Evolutionary conservation across 805 yeast species (phyloP), one percentile per base, ranked within the genome.

Genomic region (Schwanniomyces sp.): DNA sequence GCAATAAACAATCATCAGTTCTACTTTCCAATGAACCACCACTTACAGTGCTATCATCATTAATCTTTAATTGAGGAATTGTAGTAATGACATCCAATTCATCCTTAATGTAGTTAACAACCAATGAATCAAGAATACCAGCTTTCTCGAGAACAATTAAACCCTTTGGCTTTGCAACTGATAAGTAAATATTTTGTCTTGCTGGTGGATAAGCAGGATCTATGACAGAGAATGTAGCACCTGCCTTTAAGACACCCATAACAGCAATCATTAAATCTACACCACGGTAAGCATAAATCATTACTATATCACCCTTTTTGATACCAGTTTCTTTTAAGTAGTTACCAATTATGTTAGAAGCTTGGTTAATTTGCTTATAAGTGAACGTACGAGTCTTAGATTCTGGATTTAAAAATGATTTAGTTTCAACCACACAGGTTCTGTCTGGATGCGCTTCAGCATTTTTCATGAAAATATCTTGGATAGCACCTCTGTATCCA

Each of bases 201-300:
- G 96, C 96, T 14, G 99, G 97, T 38, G 99, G 99, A 67, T 94
- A 94, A 5, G 98, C 98, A 7, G 99, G 99, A 64, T 94, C 99
- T 54, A 94, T 95, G 18, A 94, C 99, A 8, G 97, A 91, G 66
- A 94, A 94, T 0, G 99, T 92, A 14, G 96, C 98, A 57, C 99
- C 99, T 1, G 99, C 98, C 72, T 94, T 94, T 64, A 94, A 80
- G 17, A 91, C 96, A 68, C 98, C 99, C 88, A 94, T 85, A 14
- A 94, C 97, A 5, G 98, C 95, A 38, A 95, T 89, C 82, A 94
- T 89, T 52, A 94, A 75, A 64, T 94, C 99, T 7, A 94, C 99
- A 58, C 97, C 97, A 69, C 99, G 84, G 61, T 92, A 89, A 24
- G 99, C 97, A 64, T 94, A 94, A 56, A 95, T 91, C 96, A 91